Evolutionary conservation across 371 early-diverging fungal species (phyloP).

Genomic region (Cokeromyces recurvatus): DNA sequence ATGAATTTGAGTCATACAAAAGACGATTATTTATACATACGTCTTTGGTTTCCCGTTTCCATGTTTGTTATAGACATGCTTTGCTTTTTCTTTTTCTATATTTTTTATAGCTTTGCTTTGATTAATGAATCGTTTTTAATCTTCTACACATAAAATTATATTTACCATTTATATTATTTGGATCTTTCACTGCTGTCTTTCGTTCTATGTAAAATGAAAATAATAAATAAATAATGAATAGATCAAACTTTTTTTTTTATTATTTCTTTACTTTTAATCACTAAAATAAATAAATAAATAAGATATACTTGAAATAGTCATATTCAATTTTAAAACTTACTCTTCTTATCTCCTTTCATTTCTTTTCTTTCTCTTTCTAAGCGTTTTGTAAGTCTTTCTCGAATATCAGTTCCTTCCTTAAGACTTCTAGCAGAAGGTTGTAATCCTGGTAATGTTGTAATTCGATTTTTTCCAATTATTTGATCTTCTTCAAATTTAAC

Average conservation of each 20-base stretch:
- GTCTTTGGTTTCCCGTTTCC: slow-evolving; percentile 23
- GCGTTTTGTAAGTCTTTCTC: slow-evolving; percentile 24
- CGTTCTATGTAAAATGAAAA: slow-evolving; percentile 13
- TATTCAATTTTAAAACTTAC: slow-evolving; percentile 9
- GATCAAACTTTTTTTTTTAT: neutral
- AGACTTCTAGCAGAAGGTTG: slow-evolving; percentile 37
- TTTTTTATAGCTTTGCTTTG: slow-evolving; percentile 20
- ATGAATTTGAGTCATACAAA: too few species aligned
- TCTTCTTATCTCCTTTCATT: slow-evolving; percentile 30
- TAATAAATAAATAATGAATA: neutral
- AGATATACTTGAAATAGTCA: neutral
- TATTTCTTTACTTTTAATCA: slow-evolving; percentile 5
- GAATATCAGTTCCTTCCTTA: slow-evolving; percentile 23
- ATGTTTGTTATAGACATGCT: slow-evolving; percentile 16
- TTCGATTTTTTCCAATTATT: slow-evolving; percentile 27
- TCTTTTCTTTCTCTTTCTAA: slow-evolving; percentile 36
- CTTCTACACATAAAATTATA: too few species aligned
- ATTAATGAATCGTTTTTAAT: too few species aligned
- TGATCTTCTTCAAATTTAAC: slow-evolving; percentile 47
- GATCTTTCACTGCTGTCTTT: slow-evolving; percentile 15
- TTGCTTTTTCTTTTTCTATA: slow-evolving; percentile 21
- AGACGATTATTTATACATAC: slow-evolving; percentile 3
- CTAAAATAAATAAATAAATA: slow-evolving; percentile 3
- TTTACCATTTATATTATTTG: slow-evolving; percentile 5
- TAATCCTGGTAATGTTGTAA: slow-evolving; percentile 38